Evolutionary conservation across 441 rosid species (phyloP), one percentile per base, ranked within the genome.

Genomic region (Erodium moschatum): DNA sequence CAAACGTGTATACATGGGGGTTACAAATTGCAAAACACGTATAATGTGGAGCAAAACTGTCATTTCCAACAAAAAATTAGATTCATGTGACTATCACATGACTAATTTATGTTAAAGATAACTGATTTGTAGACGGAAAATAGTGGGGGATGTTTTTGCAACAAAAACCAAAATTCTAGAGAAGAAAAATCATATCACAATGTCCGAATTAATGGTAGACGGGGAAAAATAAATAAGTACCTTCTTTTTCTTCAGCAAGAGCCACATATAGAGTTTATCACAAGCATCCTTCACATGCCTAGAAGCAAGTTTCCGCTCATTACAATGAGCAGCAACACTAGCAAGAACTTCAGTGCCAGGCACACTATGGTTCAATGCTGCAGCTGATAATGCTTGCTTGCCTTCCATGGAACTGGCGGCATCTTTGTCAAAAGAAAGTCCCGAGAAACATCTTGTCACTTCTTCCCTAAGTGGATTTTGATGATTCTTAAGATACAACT

Each of bases 211-310:
- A 6, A 40, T 2, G 6, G 46, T 40, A 5, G 42, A 18, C 16
- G 24, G n/a, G 58, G 10, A 11, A 24, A 24, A 24, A 24, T 2
- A 15, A 52, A 50, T 64, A 69, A 71, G 69, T 74, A 80, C 98
- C 97, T 84, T 81, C 65, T 79, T 89, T 60, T 77, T 84, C 89
- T 82, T 88, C 72, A 93, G 81, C 74, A 91, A 77, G 72, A 79
- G 73, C 98, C 98, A 91, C 89, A 85, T 81, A 77, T 81, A 88
- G 35, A 93, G 90, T 72, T 86, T 93, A 60, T 88, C 90, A 77
- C 93, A 85, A 38, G 87, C 90, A 78, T 87, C 96, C 79, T 81
- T 87, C 71, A 90, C 93, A 80, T 85, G 83, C 81, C 87, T 80
- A 63, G 92, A 67, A 13, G 96, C 95, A 60, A 88, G 73, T 78